Percentiles rank a stretch among this genome's conserved stretches.
Evolutionary conservation across 176 grass and related monocot species (phyloP).

Genomic region (Bothriochloa decipiens): DNA sequence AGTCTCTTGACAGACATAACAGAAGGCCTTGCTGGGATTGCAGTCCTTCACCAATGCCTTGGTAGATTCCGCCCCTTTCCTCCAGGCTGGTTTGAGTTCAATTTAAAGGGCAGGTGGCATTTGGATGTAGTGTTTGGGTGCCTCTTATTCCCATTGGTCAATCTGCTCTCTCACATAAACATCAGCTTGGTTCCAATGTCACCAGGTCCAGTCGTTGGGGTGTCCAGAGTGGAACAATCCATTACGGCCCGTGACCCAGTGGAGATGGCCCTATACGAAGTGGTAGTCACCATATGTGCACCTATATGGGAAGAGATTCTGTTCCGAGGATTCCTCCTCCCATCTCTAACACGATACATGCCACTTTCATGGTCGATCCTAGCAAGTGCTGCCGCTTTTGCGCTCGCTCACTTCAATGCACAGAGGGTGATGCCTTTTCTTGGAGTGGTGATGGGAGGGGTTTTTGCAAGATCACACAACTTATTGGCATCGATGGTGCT

Average conservation of each 20-base stretch:
- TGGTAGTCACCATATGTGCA: conserved; percentile 88
- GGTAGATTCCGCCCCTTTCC: conserved; percentile 87
- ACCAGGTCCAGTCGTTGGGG: conserved; percentile 45
- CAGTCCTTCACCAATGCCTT: conserved; percentile 86
- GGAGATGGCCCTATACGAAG: conserved; percentile 78
- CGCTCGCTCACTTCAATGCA: conserved; percentile 85
- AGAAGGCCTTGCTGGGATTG: conserved; percentile 87
- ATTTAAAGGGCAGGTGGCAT: conserved; percentile 74
- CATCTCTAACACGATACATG: conserved; percentile 89
- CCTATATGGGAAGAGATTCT: conserved; percentile 97
- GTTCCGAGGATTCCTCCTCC: conserved; percentile 93
- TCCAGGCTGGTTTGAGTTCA: conserved; percentile 83
- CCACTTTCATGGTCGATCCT: conserved; percentile 75
- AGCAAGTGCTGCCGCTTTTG: conserved; percentile 75
- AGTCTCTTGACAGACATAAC: conserved; percentile 88
- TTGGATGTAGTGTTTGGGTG: conserved; percentile 78
- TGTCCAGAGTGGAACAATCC: conserved; percentile 93
- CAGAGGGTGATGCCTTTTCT: conserved; percentile 92
- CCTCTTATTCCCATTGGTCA: conserved; percentile 80
- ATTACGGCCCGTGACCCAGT: conserved; percentile 81
- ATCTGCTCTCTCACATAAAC: conserved; percentile 87
- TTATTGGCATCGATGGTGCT: conserved; percentile 80
- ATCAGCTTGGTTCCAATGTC: conserved; percentile 67
- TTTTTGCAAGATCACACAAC: conserved; percentile 80
- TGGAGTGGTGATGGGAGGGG: conserved; percentile 85